These are phyloP conservation scores for Verticillium nonalfalfae DNA, from an alignment of 2,329 filamentous ascomycete species.

Conservation along the genomic window DNA sequence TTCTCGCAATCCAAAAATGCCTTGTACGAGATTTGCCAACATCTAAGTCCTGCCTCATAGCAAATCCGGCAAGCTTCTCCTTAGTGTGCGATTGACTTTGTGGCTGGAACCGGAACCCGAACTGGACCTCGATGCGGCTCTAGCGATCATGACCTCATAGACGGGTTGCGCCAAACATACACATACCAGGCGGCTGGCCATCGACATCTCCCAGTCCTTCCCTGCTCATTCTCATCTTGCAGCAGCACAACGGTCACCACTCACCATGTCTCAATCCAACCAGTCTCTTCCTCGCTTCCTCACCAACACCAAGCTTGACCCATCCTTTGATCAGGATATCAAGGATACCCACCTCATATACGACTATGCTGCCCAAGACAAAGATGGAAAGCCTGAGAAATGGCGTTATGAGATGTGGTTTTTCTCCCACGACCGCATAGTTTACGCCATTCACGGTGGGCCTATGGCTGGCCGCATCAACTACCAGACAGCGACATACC, in stretches of 20 bases:
- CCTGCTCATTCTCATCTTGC: not conserved
- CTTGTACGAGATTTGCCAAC: too few relatives aligned
- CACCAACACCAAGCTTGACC: conserved; percentile 11
- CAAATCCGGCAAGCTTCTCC: not conserved
- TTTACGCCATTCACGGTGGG: conserved; percentile 54
- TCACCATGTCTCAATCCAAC: not conserved
- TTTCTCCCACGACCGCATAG: conserved; percentile 44
- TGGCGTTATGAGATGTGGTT: conserved; percentile 60
- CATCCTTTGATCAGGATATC: conserved; percentile 42
- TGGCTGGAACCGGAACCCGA: not conserved
- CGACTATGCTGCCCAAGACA: conserved; percentile 45
- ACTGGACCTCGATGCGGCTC: not conserved
- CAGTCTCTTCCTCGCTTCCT: conserved; percentile 9
- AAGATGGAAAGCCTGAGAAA: conserved; percentile 43
- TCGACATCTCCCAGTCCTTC: not conserved
- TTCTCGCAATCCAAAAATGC: not conserved
- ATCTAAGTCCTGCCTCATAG: not conserved
- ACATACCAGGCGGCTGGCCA: not conserved
- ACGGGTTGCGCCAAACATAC: not conserved
- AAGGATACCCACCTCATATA: conserved; percentile 49
- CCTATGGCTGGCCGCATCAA: conserved; percentile 51
- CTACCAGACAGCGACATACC: conserved; percentile 47
- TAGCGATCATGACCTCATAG: not conserved
- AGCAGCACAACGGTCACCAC: not conserved
- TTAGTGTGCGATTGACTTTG: not conserved